Base-by-base conservation (phyloP, 306 rosid genomes). In the Sicyos edulis region DNA sequence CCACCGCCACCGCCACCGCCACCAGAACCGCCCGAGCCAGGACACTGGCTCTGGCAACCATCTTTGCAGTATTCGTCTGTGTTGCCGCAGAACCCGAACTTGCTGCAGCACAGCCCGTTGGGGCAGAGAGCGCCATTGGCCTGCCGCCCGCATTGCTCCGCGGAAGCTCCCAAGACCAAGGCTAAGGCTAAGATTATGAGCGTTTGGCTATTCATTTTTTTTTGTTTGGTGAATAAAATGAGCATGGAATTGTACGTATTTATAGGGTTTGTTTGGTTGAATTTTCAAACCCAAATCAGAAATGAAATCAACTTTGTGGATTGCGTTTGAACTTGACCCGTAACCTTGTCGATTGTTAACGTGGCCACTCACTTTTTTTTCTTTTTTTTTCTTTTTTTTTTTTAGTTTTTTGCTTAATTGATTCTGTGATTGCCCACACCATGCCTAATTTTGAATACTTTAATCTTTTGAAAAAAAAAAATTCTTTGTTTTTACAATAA, bases 11-110 rank as follows among this genome's bases (percentile, higher is more conserved):
- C n/a, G n/a, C n/a, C n/a, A n/a, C n/a, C n/a, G n/a, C n/a, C n/a
- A n/a, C n/a, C n/a, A n/a, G n/a, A n/a, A n/a, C n/a, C n/a, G 10
- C 13, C 47, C 0, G 32, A 24, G 20, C 60, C 60, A 5, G 51
- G 10, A 45, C 72, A 87, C 29, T 83, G 87, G 76, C 87, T 87
- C 22, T 84, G 91, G 56, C 91, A 86, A 14, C 78, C 78, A 3
- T 0, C 15, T 60, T 26, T 60, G 7, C 66, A 60, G 20, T 60
- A 29, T 1, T 44, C 20, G 10, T 6, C 26, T 0, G 88, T 80
- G 74, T 0, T 0, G 50, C 91, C 85, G 9, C 91, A 87, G 51
- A 62, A 87, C 1, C 88, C 88, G 26, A 0, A 55, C 63, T 80
- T 24, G 77, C 91, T 87, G 22, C 91, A 87, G 29, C 91, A 87